phyloP scores from a whole-genome alignment of 345 rosid species.

The Eutrema japonicum region DNA sequence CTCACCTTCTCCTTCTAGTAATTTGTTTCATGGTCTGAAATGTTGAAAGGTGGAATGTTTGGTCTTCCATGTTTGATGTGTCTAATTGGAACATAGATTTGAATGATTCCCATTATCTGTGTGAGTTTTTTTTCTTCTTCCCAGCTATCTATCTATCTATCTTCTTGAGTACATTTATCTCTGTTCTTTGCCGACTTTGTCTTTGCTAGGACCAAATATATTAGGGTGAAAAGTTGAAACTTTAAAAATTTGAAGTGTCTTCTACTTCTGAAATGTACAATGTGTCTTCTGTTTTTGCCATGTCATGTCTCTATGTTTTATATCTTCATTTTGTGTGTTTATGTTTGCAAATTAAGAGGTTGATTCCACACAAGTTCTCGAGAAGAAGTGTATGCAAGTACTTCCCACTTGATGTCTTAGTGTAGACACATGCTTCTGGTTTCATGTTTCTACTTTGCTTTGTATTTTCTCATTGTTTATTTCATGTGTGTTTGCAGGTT shows the following conservation, averaged over 20 bases:
- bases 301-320: background rate
- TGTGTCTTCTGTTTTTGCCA: background rate
- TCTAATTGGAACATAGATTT: conserved; percentile 1
- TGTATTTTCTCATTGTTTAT: too few species aligned
- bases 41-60: background rate
- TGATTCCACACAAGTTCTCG: conserved; percentile 3
- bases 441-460: too few species aligned
- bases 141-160: too few species aligned
- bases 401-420: background rate
- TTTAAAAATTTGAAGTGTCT: background rate
- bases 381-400: conserved; percentile 3
- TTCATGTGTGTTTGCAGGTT: too few species aligned
- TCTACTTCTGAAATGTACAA: background rate
- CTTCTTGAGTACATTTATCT: background rate
- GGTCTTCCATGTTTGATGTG: conserved; percentile 6
- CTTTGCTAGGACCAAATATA: background rate
- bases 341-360: background rate
- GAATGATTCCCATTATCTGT: too few species aligned
- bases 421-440: too few species aligned
- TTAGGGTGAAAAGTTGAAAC: background rate
- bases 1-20: background rate
- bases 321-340: background rate
- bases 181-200: background rate
- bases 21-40: background rate
- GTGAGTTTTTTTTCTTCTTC: too few species aligned